phyloP scores from a whole-genome alignment of 2,329 filamentous ascomycete genomes.

The Penicillium sp. region DNA sequence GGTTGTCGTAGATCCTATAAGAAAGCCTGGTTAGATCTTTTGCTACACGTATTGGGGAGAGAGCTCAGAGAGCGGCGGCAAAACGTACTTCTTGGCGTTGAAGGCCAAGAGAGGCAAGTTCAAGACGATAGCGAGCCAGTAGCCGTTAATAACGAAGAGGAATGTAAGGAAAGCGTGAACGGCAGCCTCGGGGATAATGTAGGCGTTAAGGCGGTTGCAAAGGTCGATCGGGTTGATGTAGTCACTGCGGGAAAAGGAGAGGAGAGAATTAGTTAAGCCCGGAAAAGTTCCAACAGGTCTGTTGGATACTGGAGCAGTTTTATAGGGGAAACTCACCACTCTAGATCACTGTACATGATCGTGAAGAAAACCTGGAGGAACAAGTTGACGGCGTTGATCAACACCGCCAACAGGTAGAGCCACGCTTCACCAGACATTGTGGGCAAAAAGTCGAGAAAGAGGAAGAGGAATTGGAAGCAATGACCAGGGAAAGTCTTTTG shows the following conservation, averaged over 20 bases:
- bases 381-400: constrained; percentile 99
- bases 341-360: constrained; percentile 99
- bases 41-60: neutral
- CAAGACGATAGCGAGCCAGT: constrained; percentile 90
- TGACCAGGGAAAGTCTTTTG: neutral
- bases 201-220: constrained; percentile 99
- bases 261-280: constrained; percentile 24
- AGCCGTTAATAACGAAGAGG: constrained; percentile 96
- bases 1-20: constrained; percentile 88
- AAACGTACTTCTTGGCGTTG: constrained; percentile 94
- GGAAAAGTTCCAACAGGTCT: neutral
- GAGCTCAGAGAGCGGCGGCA: constrained; percentile 1
- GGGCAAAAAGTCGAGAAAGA: constrained; percentile 21
- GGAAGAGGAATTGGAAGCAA: constrained; percentile 3
- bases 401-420: constrained; percentile 95
- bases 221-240: constrained; percentile 99
- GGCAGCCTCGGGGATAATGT: constrained; percentile 97
- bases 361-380: constrained; percentile 99
- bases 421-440: constrained; percentile 97
- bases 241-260: constrained; percentile 61
- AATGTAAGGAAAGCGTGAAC: constrained; percentile 96
- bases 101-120: constrained; percentile 90
- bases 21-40: constrained; percentile 22
- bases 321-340: constrained; percentile 73
- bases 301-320: neutral